A percentile compares a stretch with the other conserved stretches of the same genome.
phyloP scores from a whole-genome alignment of 345 rosid species.

The Chamaenerion angustifolium region DNA sequence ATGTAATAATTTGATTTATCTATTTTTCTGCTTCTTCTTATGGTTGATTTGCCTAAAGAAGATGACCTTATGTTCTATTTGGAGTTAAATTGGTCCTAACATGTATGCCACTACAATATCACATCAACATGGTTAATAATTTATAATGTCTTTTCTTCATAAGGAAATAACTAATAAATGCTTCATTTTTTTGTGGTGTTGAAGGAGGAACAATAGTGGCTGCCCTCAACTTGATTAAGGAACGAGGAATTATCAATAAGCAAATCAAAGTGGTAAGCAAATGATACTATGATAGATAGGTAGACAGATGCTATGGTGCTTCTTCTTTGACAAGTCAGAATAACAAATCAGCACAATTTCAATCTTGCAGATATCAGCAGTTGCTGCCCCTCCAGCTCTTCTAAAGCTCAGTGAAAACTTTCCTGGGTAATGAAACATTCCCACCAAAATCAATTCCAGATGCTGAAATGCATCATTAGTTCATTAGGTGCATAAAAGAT shows the following conservation, averaged over 20 bases:
- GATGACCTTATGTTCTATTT: no score
- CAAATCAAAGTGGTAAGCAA: slow-evolving; percentile 77
- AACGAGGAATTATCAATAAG: slow-evolving; percentile 52
- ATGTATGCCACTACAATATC: no score
- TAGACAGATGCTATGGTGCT: no score
- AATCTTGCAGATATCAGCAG: slow-evolving; percentile 64
- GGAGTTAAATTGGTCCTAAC: no score
- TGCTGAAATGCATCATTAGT: background rate
- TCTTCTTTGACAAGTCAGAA: no score
- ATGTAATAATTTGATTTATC: background rate
- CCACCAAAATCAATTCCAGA: background rate
- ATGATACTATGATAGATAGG: background rate
- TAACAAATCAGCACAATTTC: background rate
- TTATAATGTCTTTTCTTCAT: no score
- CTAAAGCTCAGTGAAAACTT: slow-evolving; percentile 83
- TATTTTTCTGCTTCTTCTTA: no score
- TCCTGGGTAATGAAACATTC: slow-evolving; percentile 51
- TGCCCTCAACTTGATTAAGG: slow-evolving; percentile 52
- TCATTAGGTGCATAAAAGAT: background rate
- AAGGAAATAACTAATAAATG: slow-evolving; percentile 1
- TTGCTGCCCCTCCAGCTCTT: slow-evolving; percentile 90
- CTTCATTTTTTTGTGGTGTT: slow-evolving; percentile 2
- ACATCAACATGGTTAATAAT: no score
- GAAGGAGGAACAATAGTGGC: slow-evolving; percentile 80
- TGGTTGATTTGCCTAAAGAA: no score